Percentiles rank a stretch among this genome's conserved stretches.
These are phyloP conservation scores for Penicillium sclerotigenum DNA, from an alignment of 2,329 filamentous ascomycete genomes.

Conservation along the genomic window DNA sequence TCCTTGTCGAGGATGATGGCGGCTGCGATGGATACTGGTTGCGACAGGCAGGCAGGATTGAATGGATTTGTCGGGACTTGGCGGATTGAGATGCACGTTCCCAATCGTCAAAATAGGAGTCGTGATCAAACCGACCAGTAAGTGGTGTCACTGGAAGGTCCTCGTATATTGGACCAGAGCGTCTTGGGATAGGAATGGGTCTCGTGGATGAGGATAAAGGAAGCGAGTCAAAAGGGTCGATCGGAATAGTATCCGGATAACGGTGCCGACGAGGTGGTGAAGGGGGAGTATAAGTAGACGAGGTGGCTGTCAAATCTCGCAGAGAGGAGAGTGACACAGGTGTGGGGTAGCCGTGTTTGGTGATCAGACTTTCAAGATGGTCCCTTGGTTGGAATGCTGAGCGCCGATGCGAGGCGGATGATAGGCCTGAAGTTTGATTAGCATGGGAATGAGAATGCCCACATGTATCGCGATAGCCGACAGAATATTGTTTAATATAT, in stretches of 20 bases:
- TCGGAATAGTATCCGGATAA: slow-evolving; percentile 20
- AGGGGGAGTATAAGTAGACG: slow-evolving; percentile 37
- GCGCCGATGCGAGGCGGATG: slow-evolving; percentile 18
- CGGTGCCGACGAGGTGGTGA: slow-evolving; percentile 20
- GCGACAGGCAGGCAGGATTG: slow-evolving; percentile 14
- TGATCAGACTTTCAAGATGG: slow-evolving; percentile 38
- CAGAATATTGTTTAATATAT: not conserved
- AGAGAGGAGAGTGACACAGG: slow-evolving; percentile 39
- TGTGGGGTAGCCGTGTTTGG: slow-evolving; percentile 40
- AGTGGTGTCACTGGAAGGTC: slow-evolving; percentile 39
- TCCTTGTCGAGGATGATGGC: slow-evolving; percentile 18
- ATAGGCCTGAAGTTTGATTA: slow-evolving; percentile 29
- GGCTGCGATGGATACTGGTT: slow-evolving; percentile 10
- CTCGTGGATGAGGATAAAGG: slow-evolving; percentile 31
- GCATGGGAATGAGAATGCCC: slow-evolving; percentile 29
- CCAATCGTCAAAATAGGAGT: slow-evolving; percentile 35
- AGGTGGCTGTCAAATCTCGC: slow-evolving; percentile 38
- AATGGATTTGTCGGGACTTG: slow-evolving; percentile 15
- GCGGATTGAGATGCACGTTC: slow-evolving; percentile 24
- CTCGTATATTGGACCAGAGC: slow-evolving; percentile 24
- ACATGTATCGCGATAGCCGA: slow-evolving; percentile 23
- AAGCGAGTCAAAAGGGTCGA: slow-evolving; percentile 27
- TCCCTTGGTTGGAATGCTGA: slow-evolving; percentile 29
- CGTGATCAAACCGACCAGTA: slow-evolving; percentile 38
- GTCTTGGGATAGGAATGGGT: slow-evolving; percentile 37